Base-by-base conservation (phyloP, 345 rosid species). In the Heritiera littoralis region DNA sequence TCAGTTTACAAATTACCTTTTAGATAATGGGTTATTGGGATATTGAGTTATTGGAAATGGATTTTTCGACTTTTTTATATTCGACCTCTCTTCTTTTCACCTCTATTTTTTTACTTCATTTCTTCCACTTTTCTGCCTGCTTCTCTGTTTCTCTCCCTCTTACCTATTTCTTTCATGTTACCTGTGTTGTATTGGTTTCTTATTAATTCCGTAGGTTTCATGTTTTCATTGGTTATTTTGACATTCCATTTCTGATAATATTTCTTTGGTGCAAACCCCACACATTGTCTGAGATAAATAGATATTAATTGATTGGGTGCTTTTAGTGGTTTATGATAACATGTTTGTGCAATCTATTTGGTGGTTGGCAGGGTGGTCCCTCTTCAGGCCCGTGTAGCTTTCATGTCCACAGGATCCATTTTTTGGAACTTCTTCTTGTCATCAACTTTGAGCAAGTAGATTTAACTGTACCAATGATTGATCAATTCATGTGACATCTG, bases 401-500 rank as follows among this genome's bases (percentile, higher is more conserved):
- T 93, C 89, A 92, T 95, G 99, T 95, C 96, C 63, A 83, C 83
- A 83, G 94, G 92, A 32, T 93, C 99, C 68, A 90, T 95, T 84
- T 95, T 95, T 85, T 95, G 98, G 98, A 95, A 95, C 86, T 95
- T 90, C 86, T 91, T 79, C 90, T 85, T 95, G 78, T 95, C 99
- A 55, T 87, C 98, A 82, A 90, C 93, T 58, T 77, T 95, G 93
- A 91, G 88, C 95, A 90, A 93, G 82, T 93, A 90, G 87, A 76
- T 83, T 51, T 80, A 65, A 45, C 76, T 43, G 18, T 48, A 5
- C 49, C 9, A 15, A 2, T 14, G 14, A 10, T 71, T 73, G 59
- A 48, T 72, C 12, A 9, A 35, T 28, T 51, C 60, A 48, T 76
- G 28, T 59, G 60, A 46, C 38, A 69, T 17, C 61, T 46, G 7